phyloP scores from a whole-genome alignment of 2,329 filamentous ascomycete species.

The Massarina eburnea region DNA sequence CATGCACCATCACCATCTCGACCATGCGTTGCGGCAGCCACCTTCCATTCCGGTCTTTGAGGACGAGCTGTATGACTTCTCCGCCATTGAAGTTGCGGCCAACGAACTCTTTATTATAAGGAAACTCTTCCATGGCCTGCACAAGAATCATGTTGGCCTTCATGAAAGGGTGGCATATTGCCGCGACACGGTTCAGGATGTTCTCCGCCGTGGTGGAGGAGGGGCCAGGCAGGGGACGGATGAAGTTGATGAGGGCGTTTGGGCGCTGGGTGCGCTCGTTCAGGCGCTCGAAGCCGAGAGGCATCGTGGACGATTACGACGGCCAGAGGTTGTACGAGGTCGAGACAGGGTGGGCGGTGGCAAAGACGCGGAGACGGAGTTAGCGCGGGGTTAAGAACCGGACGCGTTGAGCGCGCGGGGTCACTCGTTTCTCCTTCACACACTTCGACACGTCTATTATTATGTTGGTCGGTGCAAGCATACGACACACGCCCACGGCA shows the following conservation, averaged over 20 bases:
- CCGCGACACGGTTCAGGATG: constrained; percentile 49
- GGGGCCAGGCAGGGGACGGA: constrained; percentile 72
- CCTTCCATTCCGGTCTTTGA: constrained; percentile 63
- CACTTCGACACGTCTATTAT: too few species aligned
- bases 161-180: constrained; percentile 71
- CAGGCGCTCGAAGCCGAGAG: constrained; percentile 74
- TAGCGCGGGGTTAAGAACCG: neutral
- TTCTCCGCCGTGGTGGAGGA: constrained; percentile 30
- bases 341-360: constrained; percentile 58
- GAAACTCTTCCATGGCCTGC: constrained; percentile 72
- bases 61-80: constrained; percentile 81
- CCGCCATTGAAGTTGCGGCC: constrained; percentile 90
- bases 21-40: constrained; percentile 85
- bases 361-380: constrained; percentile 52
- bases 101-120: constrained; percentile 78
- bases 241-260: constrained; percentile 79
- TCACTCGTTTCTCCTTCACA: too few species aligned
- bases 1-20: constrained; percentile 95
- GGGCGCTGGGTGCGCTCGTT: constrained; percentile 75
- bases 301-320: constrained; percentile 57
- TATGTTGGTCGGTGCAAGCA: too few species aligned
- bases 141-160: constrained; percentile 49
- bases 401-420: too few species aligned
- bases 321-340: constrained; percentile 11
- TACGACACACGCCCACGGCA: too few species aligned